These are phyloP conservation scores for Setomelanomma holmii DNA, from an alignment of 2,329 filamentous ascomycete genomes.

Conservation along the genomic window DNA sequence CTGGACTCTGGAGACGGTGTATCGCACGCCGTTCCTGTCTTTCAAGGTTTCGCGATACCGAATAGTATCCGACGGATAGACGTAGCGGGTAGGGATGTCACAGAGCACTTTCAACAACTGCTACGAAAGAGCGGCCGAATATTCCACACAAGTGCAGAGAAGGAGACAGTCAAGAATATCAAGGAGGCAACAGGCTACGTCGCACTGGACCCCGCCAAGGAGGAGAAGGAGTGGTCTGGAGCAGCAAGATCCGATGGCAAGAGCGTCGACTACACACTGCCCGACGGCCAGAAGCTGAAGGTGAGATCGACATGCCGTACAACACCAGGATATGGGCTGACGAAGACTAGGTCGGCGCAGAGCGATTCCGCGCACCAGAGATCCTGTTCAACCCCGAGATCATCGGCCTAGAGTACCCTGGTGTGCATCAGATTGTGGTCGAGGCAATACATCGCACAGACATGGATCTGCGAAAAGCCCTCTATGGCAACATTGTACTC, in stretches of 20 bases:
- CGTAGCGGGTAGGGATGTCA: slow-evolving; percentile 94
- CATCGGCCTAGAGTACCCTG: slow-evolving; percentile 94
- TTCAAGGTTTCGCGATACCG: slow-evolving; percentile 96
- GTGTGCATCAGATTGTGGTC: slow-evolving; percentile 96
- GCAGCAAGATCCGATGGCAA: slow-evolving; percentile 80
- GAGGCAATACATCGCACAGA: slow-evolving; percentile 95
- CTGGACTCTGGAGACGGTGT: slow-evolving; percentile 95
- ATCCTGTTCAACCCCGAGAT: slow-evolving; percentile 98
- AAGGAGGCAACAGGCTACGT: slow-evolving; percentile 96
- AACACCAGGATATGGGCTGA: slow-evolving; percentile 27
- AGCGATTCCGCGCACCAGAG: slow-evolving; percentile 94
- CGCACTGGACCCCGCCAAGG: slow-evolving; percentile 85
- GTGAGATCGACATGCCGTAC: slow-evolving; percentile 53
- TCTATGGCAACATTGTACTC: slow-evolving; percentile 96
- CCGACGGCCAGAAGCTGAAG: slow-evolving; percentile 93
- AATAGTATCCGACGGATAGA: slow-evolving; percentile 96
- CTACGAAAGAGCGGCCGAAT: slow-evolving; percentile 91
- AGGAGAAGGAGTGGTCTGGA: slow-evolving; percentile 93
- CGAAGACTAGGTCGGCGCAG: slow-evolving; percentile 75
- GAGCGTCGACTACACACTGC: slow-evolving; percentile 84
- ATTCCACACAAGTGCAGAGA: slow-evolving; percentile 97
- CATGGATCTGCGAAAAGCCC: slow-evolving; percentile 89
- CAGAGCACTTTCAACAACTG: slow-evolving; percentile 90
- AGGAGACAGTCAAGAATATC: slow-evolving; percentile 96
- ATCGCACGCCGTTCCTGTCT: slow-evolving; percentile 95